A percentile compares a stretch with the other conserved stretches of the same genome.
phyloP scores from a whole-genome alignment of 257 asterid genomes.

The Mentha longifolia region DNA sequence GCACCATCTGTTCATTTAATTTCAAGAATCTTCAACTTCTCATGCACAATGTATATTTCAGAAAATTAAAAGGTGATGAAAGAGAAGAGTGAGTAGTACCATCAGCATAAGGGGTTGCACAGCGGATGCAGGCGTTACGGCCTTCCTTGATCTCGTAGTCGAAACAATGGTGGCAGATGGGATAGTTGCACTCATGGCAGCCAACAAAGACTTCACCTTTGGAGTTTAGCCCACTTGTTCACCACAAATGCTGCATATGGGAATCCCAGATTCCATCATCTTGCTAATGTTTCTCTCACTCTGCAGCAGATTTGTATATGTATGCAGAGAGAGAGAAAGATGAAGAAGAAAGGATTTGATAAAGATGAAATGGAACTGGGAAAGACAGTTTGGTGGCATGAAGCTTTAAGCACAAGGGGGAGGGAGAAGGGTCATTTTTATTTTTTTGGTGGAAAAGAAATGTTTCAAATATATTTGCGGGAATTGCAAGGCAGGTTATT shows the following conservation, averaged over 20 bases:
- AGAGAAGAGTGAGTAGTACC: conserved; percentile 42
- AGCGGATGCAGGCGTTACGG: conserved; percentile 63
- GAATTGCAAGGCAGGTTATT: conserved; percentile 72
- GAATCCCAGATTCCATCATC: conserved; percentile 88
- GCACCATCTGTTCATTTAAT: conserved; percentile 40
- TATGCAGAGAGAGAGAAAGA: not conserved
- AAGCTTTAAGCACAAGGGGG: conserved; percentile 33
- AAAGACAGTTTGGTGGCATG: conserved; percentile 51
- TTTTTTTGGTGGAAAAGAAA: conserved; percentile 44
- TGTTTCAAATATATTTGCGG: conserved; percentile 58
- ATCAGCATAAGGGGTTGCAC: conserved; percentile 57
- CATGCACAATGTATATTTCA: too few species aligned
- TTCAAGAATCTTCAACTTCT: not conserved
- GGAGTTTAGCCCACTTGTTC: conserved; percentile 60
- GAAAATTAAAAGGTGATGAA: too few species aligned
- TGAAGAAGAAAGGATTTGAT: not conserved
- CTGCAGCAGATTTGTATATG: conserved; percentile 14
- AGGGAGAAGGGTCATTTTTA: conserved; percentile 54
- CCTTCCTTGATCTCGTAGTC: conserved; percentile 80
- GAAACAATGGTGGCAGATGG: conserved; percentile 72
- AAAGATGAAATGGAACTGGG: conserved; percentile 33
- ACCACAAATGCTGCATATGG: conserved; percentile 79
- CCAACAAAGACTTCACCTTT: conserved; percentile 75
- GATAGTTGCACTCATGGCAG: conserved; percentile 76
- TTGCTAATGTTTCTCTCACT: conserved; percentile 8